Evolutionary conservation across 805 yeast species (phyloP), one percentile per base, ranked within the genome.

Genomic region (Myxozyma neotropica): DNA sequence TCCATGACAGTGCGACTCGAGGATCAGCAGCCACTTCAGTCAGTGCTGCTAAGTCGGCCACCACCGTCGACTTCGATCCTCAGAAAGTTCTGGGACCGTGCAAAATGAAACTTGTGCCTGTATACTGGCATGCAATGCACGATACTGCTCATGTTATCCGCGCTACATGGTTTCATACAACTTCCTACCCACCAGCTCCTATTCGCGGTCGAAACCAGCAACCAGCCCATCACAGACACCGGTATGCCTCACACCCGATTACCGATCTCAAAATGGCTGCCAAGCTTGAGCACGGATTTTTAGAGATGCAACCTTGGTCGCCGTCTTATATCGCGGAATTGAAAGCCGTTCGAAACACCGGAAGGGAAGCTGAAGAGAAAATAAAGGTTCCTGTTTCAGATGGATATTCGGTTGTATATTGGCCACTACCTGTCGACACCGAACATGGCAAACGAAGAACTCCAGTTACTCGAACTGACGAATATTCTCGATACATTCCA

Each of bases 61-160:
- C 31, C 5, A 35, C 27, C 17, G 38, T 10, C 7, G 31, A 48
- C 6, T 13, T 35, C 15, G 51, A 48, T 17, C 45, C 40, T 10
- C 38, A 43, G 13, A 21, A 26, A 8, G 55, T 53, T 6, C 47
- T 60, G 39, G 61, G 61, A 17, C 60, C 39, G 39, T 58, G 40
- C 39, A 54, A 44, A 33, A 52, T 57, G 40, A 48, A 54, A 8
- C 58, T 75, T 43, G 59, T 60, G 44, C 80, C 80, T 1, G 70
- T 76, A 1, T 77, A 77, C 62, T 77, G 80, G 80, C 61, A 69
- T 8, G 64, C 74, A 0, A 57, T 69, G 44, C 66, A 66, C 36
- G 71, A 70, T 40, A 64, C 72, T 0, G 69, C 73, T n/a, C 67
- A 67, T 46, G 77, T 75, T 1, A 59, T 68, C 15, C 57, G 72